Evolutionary conservation across 176 grass and related monocot species (phyloP), one percentile per base, ranked within the genome.

Genomic region (Phoenix dactylifera): DNA sequence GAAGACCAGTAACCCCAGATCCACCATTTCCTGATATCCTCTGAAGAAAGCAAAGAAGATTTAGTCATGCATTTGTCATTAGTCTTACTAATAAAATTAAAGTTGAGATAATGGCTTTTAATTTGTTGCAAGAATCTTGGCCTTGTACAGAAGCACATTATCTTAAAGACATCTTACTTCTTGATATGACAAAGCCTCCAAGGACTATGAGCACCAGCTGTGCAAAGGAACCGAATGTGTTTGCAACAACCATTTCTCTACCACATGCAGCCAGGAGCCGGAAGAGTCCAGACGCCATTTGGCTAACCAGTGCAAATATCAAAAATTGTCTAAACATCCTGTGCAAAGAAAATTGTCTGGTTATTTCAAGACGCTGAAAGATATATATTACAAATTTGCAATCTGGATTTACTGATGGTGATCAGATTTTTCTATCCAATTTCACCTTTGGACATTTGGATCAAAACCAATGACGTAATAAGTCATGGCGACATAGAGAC

Each of bases 1-100:
- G 76, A 72, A 28, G 35, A 61, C 69, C 77, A 80, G 50, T 80
- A 80, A 15, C 77, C 77, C 77, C 77, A 80, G 29, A 80, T 80
- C 60, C 62, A 73, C 69, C 77, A 73, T 61, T 73, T 66, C 69
- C 55, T 80, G 62, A 80, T 73, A 68, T 80, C 12, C 12, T 80
- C 69, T 80, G 77, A 25, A 26, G 22, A 55, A 75, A 54, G 59
- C 19, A 32, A 65, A 39, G 61, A 54, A 14, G 35, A 12, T 44
- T 44, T 44, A 14, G 35, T 44, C 35, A 44, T 44, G 35, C 35
- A 44, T 44, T 44, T 14, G 35, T 44, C 35, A 44, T 14, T 14
- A 44, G 9, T 12, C 35, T 44, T 14, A 3, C 35, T 3, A 44
- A 44, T 44, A 44, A 44, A 39, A 39, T 39, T 39, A 9, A 39